Conservation (phyloP, 495 filamentous ascomycete species). For the Penicillium nucicola region DNA sequence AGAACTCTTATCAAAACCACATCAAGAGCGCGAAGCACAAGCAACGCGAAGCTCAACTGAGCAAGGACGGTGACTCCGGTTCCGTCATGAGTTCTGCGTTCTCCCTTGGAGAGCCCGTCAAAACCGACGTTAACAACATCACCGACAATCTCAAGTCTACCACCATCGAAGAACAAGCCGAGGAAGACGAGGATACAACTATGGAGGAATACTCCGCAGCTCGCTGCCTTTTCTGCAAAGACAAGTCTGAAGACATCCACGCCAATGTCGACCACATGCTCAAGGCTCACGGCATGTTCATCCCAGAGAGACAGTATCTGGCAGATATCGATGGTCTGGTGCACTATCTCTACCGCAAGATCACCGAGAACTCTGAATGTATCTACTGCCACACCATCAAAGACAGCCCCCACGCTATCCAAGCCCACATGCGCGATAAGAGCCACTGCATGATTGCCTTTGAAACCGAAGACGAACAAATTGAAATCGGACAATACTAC, state of each 20-base stretch:
- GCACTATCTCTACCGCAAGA: constrained; percentile 69
- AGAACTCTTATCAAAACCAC: constrained; percentile 94
- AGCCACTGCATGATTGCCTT: constrained; percentile 96
- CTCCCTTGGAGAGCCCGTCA: constrained; percentile 78
- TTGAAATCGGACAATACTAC: constrained; percentile 97
- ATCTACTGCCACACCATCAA: constrained; percentile 79
- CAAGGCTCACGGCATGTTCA: constrained; percentile 91
- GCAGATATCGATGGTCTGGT: constrained; percentile 79
- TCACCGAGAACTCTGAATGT: constrained; percentile 74
- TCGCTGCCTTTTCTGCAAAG: constrained; percentile 88
- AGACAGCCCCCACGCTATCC: constrained; percentile 68
- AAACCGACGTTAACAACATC: constrained; percentile 75
- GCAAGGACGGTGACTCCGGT: constrained; percentile 54
- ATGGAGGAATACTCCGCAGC: constrained; percentile 46
- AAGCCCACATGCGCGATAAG: constrained; percentile 96
- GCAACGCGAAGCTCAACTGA: constrained; percentile 54
- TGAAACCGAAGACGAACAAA: constrained; percentile 80
- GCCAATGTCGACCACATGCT: constrained; percentile 86
- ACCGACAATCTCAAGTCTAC: constrained; percentile 74
- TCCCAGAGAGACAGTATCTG: constrained; percentile 82
- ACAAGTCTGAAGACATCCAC: constrained; percentile 64
- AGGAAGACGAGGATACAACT: constrained; percentile 28
- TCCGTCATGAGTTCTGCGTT: constrained; percentile 90
- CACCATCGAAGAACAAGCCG: constrained; percentile 56
- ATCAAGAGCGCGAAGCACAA: constrained; percentile 88